These are phyloP conservation scores for Crepidotus sp. DNA, from an alignment of 1,284 basidiomycete genomes.

Conservation along the genomic window DNA sequence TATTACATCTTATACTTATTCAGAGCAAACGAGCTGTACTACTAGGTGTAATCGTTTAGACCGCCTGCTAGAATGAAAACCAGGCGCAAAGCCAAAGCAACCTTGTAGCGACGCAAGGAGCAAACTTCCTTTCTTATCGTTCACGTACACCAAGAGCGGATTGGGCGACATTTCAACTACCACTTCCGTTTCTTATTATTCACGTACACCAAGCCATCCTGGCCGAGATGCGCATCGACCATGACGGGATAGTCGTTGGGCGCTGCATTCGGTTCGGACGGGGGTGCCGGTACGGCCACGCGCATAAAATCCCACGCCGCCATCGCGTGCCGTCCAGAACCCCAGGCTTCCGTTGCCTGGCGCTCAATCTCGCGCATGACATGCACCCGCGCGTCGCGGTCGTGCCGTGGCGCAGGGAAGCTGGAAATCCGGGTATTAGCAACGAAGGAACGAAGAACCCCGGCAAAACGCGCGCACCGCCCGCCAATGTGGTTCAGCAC, in stretches of 20 bases:
- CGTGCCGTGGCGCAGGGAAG: conserved; percentile 38
- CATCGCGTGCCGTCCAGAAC: conserved; percentile 32
- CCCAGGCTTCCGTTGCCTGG: conserved; percentile 56
- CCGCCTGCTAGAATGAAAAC: conserved; percentile 4
- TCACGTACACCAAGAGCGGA: conserved; percentile 16
- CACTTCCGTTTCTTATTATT: no score
- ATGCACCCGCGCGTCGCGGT: conserved; percentile 29
- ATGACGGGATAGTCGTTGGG: no score
- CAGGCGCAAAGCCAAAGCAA: conserved; percentile 6
- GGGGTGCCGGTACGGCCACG: conserved; percentile 36
- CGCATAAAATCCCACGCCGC: conserved; percentile 66
- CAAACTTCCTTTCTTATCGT: conserved; percentile 13
- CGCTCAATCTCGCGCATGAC: conserved; percentile 58
- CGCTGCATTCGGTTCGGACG: no score
- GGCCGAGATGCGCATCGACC: no score
- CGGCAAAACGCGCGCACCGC: conserved; percentile 41
- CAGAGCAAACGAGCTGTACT: neutral
- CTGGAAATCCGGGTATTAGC: conserved; percentile 25
- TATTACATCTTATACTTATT: conserved; percentile 9
- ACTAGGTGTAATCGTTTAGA: conserved; percentile 6
- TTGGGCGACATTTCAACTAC: no score
- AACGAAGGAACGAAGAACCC: conserved; percentile 14
- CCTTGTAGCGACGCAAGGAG: conserved; percentile 10
- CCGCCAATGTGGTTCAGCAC: conserved; percentile 80
- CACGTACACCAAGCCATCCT: no score